Percentiles rank a stretch among this genome's conserved stretches.
These are phyloP conservation scores for Ophiobolus disseminans DNA, from an alignment of 2,329 filamentous ascomycete genomes.

Conservation along the genomic window DNA sequence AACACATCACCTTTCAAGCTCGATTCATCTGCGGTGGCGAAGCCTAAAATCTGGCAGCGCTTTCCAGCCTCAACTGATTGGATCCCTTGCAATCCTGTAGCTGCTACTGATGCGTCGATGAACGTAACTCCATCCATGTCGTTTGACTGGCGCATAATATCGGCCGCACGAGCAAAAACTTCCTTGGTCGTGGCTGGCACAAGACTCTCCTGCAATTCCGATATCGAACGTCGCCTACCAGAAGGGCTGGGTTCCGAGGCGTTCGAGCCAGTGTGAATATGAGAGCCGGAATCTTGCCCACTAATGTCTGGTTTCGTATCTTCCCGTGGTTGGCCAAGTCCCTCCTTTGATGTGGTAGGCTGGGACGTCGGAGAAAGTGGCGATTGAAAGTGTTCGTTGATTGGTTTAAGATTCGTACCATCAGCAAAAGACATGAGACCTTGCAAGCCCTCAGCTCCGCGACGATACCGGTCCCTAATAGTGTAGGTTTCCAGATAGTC, in stretches of 20 bases:
- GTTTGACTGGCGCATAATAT: conserved; percentile 26
- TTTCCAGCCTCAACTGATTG: conserved; percentile 1
- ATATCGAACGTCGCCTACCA: conserved; percentile 4
- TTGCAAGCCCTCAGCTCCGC: conserved; percentile 22
- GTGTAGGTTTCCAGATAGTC: conserved; percentile 23
- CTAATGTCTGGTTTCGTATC: not conserved
- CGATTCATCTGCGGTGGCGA: conserved; percentile 9
- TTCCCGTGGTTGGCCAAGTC: not conserved
- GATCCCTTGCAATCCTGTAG: not conserved
- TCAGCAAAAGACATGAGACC: conserved; percentile 28
- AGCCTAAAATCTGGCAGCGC: conserved; percentile 25
- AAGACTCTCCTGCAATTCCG: conserved; percentile 22
- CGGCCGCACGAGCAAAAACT: conserved; percentile 30
- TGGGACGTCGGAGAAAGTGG: not conserved
- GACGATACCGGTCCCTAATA: conserved; percentile 15
- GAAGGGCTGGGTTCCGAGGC: not conserved
- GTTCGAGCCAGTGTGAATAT: not conserved
- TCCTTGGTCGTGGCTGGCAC: conserved; percentile 18
- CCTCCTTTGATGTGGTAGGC: not conserved
- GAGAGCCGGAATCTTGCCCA: not conserved
- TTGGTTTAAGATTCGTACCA: conserved; percentile 9
- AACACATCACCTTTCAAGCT: conserved; percentile 6
- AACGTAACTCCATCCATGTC: conserved; percentile 31
- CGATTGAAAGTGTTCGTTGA: not conserved
- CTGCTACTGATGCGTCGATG: conserved; percentile 24